Evolutionary conservation across 2,329 filamentous ascomycete species (phyloP).

Genomic region (Calonectria pteridis): DNA sequence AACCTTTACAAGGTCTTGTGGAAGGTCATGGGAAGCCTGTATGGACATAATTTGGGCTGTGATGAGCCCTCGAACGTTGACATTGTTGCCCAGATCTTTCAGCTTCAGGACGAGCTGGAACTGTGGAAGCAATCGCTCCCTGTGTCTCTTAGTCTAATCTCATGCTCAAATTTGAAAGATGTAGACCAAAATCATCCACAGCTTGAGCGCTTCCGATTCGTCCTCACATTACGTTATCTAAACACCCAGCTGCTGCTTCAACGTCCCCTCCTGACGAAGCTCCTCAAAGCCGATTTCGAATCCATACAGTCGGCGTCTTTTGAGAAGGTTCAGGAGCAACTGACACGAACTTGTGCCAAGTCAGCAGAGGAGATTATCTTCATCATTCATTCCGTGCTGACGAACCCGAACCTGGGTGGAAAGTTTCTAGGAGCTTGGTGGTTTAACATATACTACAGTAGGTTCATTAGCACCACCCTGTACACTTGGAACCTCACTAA

Average conservation of each 20-base stretch:
- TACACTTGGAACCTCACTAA: neutral
- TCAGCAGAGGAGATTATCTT: conserved; percentile 24
- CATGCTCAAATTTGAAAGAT: conserved; percentile 14
- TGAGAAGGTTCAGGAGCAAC: conserved; percentile 20
- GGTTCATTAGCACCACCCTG: neutral
- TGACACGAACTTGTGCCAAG: conserved; percentile 3
- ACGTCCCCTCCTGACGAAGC: conserved; percentile 33
- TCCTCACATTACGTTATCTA: conserved; percentile 51
- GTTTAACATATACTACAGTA: conserved; percentile 35
- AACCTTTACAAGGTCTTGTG: conserved; percentile 24
- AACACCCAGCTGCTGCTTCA: conserved; percentile 49
- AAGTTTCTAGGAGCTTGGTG: conserved; percentile 32
- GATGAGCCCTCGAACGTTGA: conserved; percentile 1
- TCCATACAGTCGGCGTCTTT: neutral
- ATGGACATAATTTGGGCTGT: conserved; percentile 30
- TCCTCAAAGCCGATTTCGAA: neutral
- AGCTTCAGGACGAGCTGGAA: conserved; percentile 25
- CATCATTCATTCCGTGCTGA: conserved; percentile 20
- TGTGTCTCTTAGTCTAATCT: neutral
- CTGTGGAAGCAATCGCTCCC: conserved; percentile 25
- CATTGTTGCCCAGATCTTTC: conserved; percentile 23
- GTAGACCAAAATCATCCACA: neutral
- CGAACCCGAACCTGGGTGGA: neutral
- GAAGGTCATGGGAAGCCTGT: conserved; percentile 23
- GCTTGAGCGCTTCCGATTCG: conserved; percentile 52